Evolutionary conservation across 352 stramenopile species (phyloP), one percentile per base, ranked within the genome.

Genomic region (Phytophthora colocasiae): DNA sequence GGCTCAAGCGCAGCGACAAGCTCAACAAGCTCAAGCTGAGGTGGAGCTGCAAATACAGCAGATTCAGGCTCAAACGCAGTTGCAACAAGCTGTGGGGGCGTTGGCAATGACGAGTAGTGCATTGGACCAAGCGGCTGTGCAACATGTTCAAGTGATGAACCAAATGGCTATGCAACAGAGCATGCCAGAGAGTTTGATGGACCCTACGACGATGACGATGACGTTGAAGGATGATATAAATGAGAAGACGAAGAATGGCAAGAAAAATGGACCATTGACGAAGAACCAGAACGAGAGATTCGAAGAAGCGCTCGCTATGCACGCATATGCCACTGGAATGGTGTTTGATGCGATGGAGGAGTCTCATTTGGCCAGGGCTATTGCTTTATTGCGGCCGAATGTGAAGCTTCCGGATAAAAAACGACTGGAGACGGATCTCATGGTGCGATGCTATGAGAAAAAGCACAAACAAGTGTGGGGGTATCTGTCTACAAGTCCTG

Each of bases 381-480:
- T n/a, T n/a, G n/a, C n/a, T n/a, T n/a, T n/a, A n/a, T n/a, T n/a
- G n/a, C n/a, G n/a, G n/a, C n/a, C n/a, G n/a, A n/a, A n/a, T n/a
- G n/a, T n/a, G n/a, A n/a, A n/a, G n/a, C 55, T 95, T 22, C 84
- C 81, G 3, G 83, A 92, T 29, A 90, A 89, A 53, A 93, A 95
- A 61, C 74, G 76, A 22, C 66, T 95, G 3, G 81, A 91, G 41
- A 66, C 46, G 11, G 83, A 92, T 14, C 53, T 95, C 44, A 64
- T 92, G 57, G 54, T 73, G 7, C 81, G 84, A 12, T 95, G 86
- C 64, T 93, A 89, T 61, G n/a, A n/a, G n/a, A n/a, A n/a, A n/a
- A n/a, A n/a, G n/a, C n/a, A n/a, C n/a, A n/a, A n/a, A n/a, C n/a
- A n/a, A n/a, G n/a, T n/a, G n/a, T n/a, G n/a, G n/a, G n/a, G n/a